phyloP scores from a whole-genome alignment of 495 filamentous ascomycete species.

The Aspergillus kassunensis region DNA sequence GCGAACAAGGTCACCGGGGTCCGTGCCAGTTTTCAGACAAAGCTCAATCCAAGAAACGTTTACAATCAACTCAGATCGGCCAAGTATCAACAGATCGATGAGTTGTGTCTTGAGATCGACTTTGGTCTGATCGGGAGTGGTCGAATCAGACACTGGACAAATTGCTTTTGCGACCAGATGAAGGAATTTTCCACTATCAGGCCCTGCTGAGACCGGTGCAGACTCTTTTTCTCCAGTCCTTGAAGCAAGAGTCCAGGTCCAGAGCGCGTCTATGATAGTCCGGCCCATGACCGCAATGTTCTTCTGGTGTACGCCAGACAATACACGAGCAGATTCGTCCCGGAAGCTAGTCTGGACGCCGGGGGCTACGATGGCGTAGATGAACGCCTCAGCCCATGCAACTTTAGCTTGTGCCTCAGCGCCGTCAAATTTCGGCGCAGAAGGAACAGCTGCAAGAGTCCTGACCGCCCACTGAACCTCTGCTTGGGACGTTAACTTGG shows the following conservation, averaged over 20 bases:
- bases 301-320: constrained; percentile 57
- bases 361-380: constrained; percentile 68
- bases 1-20: constrained; percentile 73
- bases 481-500: constrained; percentile 65
- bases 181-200: constrained; percentile 48
- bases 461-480: constrained; percentile 74
- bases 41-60: constrained; percentile 80
- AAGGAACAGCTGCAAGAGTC: constrained; percentile 59
- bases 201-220: constrained; percentile 64
- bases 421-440: constrained; percentile 31
- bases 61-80: constrained; percentile 71
- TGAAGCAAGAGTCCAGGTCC: constrained; percentile 71
- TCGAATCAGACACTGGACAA: constrained; percentile 45
- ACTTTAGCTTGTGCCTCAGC: constrained; percentile 37
- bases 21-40: constrained; percentile 70
- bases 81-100: constrained; percentile 71
- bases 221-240: constrained; percentile 72
- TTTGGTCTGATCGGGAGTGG: constrained; percentile 32
- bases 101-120: constrained; percentile 57
- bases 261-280: constrained; percentile 65
- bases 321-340: constrained; percentile 50
- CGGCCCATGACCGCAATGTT: constrained; percentile 51
- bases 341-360: constrained; percentile 53
- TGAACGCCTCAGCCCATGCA: constrained; percentile 76
- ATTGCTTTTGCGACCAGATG: constrained; percentile 68